Evolutionary conservation across 371 early-diverging fungal genomes (phyloP), one percentile per base, ranked within the genome.

Genomic region (Mucor indicus): DNA sequence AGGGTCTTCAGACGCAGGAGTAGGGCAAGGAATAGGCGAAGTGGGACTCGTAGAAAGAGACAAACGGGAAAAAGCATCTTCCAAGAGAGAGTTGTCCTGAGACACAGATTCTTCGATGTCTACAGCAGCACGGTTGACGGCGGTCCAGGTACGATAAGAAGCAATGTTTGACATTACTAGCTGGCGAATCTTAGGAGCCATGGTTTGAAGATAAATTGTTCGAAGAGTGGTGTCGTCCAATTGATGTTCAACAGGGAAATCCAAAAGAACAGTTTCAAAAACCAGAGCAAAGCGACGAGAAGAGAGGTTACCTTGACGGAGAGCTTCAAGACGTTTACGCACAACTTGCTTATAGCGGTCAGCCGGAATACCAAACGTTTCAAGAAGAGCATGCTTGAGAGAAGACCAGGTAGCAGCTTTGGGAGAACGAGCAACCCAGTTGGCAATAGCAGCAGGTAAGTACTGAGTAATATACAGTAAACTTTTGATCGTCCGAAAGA

Each of bases 361-460:
- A 24, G 43, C 16, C 2, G 50, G 44, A 20, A 43, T 36, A 35
- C 50, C 43, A 37, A 22, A 50, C 3, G 42, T 50, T 13, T 42
- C 1, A 20, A 50, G 3, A 8, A 50, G 20, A 16, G 50, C 22
- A n/a, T 11, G 9, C 24, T 49, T 42, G 24, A 43, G 50, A n/a
- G 16, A 6, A 25, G 15, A 12, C 49, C 49, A 49, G 22, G 38
- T 22, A 17, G 16, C n/a, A 20, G 23, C 32, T 7, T 10, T 1
- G 12, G 31, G 49, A n/a, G 40, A 19, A 30, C 39, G 49, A 24
- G 32, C 6, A 22, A 42, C 24, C 50, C 41, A 42, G 19, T 35
- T 43, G 22, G 43, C 33, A 23, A 50, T 5, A 2, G 33, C 50
- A 3, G 17, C 1, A 24, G 43, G 50, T 9, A 50, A 20, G 23